Evolutionary conservation across 2,329 filamentous ascomycete species (phyloP).

Genomic region (Pezicula carpinea): DNA sequence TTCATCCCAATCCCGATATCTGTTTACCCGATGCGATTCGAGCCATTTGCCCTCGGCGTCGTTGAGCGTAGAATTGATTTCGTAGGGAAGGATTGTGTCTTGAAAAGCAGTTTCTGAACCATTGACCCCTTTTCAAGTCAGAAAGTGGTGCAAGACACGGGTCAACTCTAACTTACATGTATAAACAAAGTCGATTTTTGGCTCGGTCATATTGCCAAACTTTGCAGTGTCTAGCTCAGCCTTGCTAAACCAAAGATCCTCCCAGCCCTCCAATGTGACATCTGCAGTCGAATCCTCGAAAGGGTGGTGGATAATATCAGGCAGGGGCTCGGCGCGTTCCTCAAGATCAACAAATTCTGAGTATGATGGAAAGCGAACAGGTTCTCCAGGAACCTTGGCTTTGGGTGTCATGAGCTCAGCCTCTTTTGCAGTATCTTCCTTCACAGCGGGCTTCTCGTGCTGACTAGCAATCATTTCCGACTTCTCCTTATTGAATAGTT

Average conservation of each 20-base stretch:
- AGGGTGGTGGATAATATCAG: conserved; percentile 35
- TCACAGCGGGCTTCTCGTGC: background rate
- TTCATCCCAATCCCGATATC: conserved; percentile 41
- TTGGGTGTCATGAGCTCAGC: background rate
- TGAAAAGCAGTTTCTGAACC: conserved; percentile 35
- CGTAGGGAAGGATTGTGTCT: conserved; percentile 32
- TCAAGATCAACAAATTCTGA: conserved; percentile 5
- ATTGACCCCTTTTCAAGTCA: conserved; percentile 31
- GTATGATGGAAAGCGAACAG: conserved; percentile 9
- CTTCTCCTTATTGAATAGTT: background rate
- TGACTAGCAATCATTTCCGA: background rate
- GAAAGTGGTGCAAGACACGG: background rate
- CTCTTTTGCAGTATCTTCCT: background rate
- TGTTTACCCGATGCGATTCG: conserved; percentile 35
- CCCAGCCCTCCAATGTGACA: conserved; percentile 35
- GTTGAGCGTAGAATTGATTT: conserved; percentile 36
- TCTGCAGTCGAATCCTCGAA: conserved; percentile 35
- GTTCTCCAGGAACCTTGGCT: background rate
- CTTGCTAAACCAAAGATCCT: conserved; percentile 36
- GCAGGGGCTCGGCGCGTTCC: conserved; percentile 25
- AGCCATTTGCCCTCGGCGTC: conserved; percentile 37
- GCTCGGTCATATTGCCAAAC: conserved; percentile 30
- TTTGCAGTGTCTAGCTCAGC: conserved; percentile 28
- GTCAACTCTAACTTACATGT: conserved; percentile 25
- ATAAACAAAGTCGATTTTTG: conserved; percentile 40